Conservation (phyloP, 192 early-diverging fungal species). For the Kickxella alabastrina region DNA sequence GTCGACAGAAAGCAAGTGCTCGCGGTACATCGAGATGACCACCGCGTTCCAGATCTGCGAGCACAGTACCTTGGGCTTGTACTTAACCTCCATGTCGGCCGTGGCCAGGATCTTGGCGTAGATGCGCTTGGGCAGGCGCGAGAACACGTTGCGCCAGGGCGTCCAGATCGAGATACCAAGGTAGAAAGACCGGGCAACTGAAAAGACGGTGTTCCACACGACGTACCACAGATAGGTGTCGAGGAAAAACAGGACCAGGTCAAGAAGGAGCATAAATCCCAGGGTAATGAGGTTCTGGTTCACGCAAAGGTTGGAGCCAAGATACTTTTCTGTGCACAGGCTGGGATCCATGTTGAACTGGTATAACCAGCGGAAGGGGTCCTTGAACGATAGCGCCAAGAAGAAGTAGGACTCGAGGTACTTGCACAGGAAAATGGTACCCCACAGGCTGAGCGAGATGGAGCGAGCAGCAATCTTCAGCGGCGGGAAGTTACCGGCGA, state of each 20-base stretch:
- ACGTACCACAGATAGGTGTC: conserved; percentile 89
- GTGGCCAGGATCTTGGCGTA: conserved; percentile 71
- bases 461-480: conserved; percentile 63
- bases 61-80: conserved; percentile 73
- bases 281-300: conserved; percentile 68
- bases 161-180: conserved; percentile 80
- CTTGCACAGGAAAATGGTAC: conserved; percentile 69
- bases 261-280: conserved; percentile 69
- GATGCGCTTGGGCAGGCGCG: conserved; percentile 74
- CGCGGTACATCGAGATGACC: conserved; percentile 78
- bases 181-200: conserved; percentile 69
- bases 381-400: conserved; percentile 75
- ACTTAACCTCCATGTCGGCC: conserved; percentile 69
- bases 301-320: conserved; percentile 57
- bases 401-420: conserved; percentile 81
- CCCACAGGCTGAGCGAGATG: conserved; percentile 69
- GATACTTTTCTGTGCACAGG: conserved; percentile 59
- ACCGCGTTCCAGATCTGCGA: conserved; percentile 85
- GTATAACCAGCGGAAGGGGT: conserved; percentile 60
- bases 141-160: conserved; percentile 76
- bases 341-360: conserved; percentile 52
- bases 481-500: conserved; percentile 72
- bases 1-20: conserved; percentile 71
- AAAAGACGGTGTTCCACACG: conserved; percentile 79
- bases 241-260: conserved; percentile 73